Evolutionary conservation across 345 rosid genomes (phyloP).

Genomic region (Gossypium ekmanianum): DNA sequence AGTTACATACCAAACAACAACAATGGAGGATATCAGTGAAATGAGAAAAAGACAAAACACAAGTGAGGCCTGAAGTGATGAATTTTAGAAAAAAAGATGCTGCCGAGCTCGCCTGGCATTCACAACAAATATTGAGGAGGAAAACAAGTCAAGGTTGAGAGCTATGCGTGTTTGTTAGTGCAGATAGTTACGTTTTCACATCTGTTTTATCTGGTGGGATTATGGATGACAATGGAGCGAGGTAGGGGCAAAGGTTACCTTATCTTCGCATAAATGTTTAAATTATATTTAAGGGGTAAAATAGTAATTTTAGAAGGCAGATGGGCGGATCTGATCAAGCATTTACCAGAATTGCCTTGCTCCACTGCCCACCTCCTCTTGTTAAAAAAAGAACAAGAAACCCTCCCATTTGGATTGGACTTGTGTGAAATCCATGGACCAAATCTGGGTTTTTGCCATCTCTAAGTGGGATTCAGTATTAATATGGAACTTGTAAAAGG

Average conservation of each 20-base stretch:
- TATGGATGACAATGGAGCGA: not conserved
- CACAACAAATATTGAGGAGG: not conserved
- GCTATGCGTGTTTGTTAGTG: no score
- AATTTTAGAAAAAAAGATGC: not conserved
- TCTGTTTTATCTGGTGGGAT: not conserved
- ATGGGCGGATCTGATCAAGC: no score
- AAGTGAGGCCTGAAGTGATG: not conserved
- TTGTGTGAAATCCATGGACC: not conserved
- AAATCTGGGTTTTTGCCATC: not conserved
- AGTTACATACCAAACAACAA: slow-evolving; percentile 10
- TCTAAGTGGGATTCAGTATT: not conserved
- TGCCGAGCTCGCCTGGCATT: not conserved
- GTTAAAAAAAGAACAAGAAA: no score
- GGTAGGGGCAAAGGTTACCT: no score
- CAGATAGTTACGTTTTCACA: not conserved
- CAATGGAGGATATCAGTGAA: not conserved
- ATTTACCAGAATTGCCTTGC: no score
- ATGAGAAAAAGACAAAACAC: not conserved
- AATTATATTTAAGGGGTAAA: no score
- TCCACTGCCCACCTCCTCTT: no score
- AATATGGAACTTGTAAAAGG: not conserved
- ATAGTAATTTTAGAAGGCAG: no score
- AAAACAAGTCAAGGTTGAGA: not conserved
- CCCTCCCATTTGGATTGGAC: no score
- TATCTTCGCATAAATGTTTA: not conserved